phyloP scores from a whole-genome alignment of 306 rosid species.

The Medicago truncatula region DNA sequence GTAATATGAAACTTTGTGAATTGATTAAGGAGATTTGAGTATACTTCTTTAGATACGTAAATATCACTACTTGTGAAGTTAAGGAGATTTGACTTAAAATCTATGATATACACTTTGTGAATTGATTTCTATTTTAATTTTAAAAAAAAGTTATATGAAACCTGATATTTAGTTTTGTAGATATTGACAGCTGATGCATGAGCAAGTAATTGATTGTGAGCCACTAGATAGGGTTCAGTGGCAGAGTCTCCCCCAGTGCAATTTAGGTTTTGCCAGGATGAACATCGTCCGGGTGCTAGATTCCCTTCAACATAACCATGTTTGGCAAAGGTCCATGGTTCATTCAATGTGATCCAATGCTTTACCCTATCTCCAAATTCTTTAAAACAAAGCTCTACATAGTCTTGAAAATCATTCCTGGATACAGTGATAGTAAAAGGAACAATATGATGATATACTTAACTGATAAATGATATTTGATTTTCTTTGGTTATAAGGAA shows the following conservation, averaged over 20 bases:
- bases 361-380: constrained; percentile 39
- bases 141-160: background rate
- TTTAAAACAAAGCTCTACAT: constrained; percentile 37
- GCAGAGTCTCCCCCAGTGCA: constrained; percentile 54
- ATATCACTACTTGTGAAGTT: background rate
- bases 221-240: constrained; percentile 57
- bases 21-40: too few species aligned
- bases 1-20: too few species aligned
- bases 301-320: background rate
- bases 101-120: background rate
- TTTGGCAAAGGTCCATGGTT: background rate
- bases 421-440: background rate
- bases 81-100: background rate
- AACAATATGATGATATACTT: background rate
- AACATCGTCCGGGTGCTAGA: constrained; percentile 44
- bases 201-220: constrained; percentile 58
- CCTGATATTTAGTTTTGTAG: constrained; percentile 54
- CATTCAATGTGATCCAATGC: constrained; percentile 43
- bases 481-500: background rate
- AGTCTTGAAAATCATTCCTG: constrained; percentile 32
- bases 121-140: background rate
- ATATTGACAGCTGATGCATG: constrained; percentile 50
- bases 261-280: constrained; percentile 43
- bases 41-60: too few species aligned
- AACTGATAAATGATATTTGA: background rate